Evolutionary conservation across 2,329 filamentous ascomycete species (phyloP), one percentile per base, ranked within the genome.

Genomic region (Fonsecaea erecta): DNA sequence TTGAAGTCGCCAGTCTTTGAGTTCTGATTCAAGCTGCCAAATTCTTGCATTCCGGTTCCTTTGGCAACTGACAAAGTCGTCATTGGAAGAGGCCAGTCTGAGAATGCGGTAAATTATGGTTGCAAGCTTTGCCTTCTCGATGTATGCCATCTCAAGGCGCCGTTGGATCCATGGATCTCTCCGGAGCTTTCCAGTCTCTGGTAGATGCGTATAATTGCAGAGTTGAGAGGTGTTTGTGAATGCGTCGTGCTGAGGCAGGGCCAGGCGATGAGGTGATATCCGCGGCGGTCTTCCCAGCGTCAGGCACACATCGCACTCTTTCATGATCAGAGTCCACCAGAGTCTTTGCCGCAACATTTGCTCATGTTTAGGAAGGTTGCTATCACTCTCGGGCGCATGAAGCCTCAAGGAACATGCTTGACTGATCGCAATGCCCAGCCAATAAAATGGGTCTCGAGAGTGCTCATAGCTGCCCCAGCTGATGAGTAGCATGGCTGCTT

Each of bases 11-110:
- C 59, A 62, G 18, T 62, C 59, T 35, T 62, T 54, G 24, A 62
- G 35, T 26, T 62, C 59, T 8, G 59, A 54, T 16, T 62, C 63
- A 35, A 68, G 52, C 37, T 63, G 55, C 61, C 61, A 57, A n/a
- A 63, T 52, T 18, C 53, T 48, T n/a, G 61, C 53, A 30, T 30
- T 40, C 28, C 43, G 61, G 2, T 24, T 24, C 53, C n/a, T 32
- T 30, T 16, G 48, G 14, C 26, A 18, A 16, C 12, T 52, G 6
- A 26, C 59, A 34, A 52, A 24, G 12, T 54, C 32, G 28, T 32
- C 28, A 53, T 30, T 37, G 12, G 58, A 52, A 14, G 9, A 35
- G 21, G 58, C 21, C 9, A 62, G 35, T 46, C 35, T 51, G 5
- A 62, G 34, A 24, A 55, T 55, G 4, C 52, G 59, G 34, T 62